phyloP scores from a whole-genome alignment of 352 stramenopile genomes.

The Globisporangium emineosum region DNA sequence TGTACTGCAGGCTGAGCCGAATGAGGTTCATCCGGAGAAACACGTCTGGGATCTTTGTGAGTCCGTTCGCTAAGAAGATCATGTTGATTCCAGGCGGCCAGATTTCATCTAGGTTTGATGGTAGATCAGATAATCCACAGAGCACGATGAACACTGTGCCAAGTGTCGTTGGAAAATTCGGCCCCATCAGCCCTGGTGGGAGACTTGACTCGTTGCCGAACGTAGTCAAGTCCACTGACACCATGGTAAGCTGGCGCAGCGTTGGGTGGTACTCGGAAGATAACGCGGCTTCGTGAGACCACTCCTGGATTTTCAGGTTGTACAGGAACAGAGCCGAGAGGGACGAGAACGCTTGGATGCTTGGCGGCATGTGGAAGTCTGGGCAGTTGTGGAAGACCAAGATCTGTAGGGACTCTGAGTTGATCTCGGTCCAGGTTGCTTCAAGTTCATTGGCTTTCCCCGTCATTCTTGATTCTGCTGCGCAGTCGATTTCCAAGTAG shows the following conservation, averaged over 20 bases:
- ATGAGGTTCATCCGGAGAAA: conserved; percentile 16
- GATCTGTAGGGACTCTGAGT: conserved; percentile 17
- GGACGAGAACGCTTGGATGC: conserved; percentile 20
- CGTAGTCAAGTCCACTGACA: conserved; percentile 22
- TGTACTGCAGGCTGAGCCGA: neutral
- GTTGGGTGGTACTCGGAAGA: conserved; percentile 24
- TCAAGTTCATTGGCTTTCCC: conserved; percentile 13
- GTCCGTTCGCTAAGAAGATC: conserved; percentile 19
- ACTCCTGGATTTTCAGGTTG: conserved; percentile 35
- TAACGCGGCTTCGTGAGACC: conserved; percentile 26
- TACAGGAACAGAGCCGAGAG: conserved; percentile 34
- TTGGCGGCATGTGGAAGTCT: conserved; percentile 25
- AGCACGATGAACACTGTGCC: conserved; percentile 28
- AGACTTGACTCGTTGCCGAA: conserved; percentile 15
- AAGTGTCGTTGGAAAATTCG: conserved; percentile 27
- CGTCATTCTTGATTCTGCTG: neutral
- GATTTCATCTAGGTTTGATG: conserved; percentile 27
- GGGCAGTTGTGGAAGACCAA: conserved; percentile 28
- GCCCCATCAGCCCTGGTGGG: conserved; percentile 28
- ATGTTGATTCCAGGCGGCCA: conserved; percentile 28
- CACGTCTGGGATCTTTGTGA: conserved; percentile 20
- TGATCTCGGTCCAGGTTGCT: conserved; percentile 9
- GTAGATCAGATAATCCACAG: conserved; percentile 31
- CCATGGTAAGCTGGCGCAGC: conserved; percentile 24
- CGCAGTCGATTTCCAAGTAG: conserved; percentile 36